Conservation (phyloP, 495 filamentous ascomycete species). For the Parachaetomium inaequale region DNA sequence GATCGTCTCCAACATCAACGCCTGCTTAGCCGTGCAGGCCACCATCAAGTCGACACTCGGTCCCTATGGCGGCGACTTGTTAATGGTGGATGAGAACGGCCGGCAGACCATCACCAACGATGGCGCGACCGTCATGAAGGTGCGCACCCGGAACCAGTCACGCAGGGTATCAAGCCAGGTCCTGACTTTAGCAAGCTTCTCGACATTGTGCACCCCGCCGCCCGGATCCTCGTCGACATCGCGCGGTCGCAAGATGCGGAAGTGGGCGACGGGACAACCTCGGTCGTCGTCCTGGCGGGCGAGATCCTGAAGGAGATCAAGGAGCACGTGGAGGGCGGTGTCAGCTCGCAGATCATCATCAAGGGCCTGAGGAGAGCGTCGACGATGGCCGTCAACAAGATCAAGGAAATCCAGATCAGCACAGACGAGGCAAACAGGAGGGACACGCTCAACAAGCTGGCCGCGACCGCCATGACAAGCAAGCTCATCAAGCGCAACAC, state of each 20-base stretch:
- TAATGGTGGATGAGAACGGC: constrained; percentile 94
- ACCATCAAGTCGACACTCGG: constrained; percentile 93
- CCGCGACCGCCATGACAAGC: constrained; percentile 98
- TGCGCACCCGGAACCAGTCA: constrained; percentile 34
- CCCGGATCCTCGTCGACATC: constrained; percentile 96
- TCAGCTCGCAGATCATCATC: constrained; percentile 95
- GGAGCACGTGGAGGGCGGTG: constrained; percentile 91
- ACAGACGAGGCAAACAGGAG: constrained; percentile 81
- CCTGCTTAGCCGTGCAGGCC: constrained; percentile 92
- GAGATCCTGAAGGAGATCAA: constrained; percentile 96
- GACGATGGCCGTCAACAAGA: constrained; percentile 93
- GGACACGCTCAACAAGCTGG: constrained; percentile 84
- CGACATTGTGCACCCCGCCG: constrained; percentile 96
- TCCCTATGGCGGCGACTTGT: constrained; percentile 94
- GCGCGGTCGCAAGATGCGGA: constrained; percentile 98
- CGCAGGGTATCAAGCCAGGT: not conserved
- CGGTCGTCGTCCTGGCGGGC: constrained; percentile 91
- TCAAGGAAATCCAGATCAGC: constrained; percentile 93
- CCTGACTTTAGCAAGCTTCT: constrained; percentile 61
- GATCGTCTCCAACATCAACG: constrained; percentile 97
- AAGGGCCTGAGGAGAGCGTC: constrained; percentile 90
- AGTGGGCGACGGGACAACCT: constrained; percentile 96
- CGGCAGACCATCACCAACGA: constrained; percentile 98
- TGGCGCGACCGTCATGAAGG: constrained; percentile 99
- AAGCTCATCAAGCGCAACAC: constrained; percentile 98